Conservation (phyloP, 352 stramenopile genomes). For the Phytophthora cryptogea region DNA sequence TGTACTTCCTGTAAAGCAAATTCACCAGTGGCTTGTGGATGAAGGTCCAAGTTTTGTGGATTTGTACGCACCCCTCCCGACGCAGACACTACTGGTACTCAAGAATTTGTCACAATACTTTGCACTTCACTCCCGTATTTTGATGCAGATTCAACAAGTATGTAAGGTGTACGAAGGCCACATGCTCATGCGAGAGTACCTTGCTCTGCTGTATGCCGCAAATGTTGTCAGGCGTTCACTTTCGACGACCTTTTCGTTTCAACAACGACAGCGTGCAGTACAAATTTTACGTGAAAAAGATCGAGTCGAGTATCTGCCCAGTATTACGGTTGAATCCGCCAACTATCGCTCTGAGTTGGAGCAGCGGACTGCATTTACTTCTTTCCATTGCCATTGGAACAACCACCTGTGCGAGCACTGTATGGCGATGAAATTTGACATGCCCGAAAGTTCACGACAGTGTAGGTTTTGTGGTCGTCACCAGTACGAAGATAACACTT, state of each 20-base stretch:
- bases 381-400: slow-evolving; percentile 52
- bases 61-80: slow-evolving; percentile 35
- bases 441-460: not conserved
- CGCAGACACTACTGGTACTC: slow-evolving; percentile 38
- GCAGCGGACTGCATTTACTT: slow-evolving; percentile 31
- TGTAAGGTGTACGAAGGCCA: slow-evolving; percentile 37
- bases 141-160: slow-evolving; percentile 29
- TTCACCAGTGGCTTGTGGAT: slow-evolving; percentile 35
- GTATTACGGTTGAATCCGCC: not conserved
- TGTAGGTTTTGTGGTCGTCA: slow-evolving; percentile 43
- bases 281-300: slow-evolving; percentile 25
- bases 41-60: slow-evolving; percentile 30
- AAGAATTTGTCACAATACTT: slow-evolving; percentile 38
- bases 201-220: slow-evolving; percentile 36
- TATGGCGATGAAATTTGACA: slow-evolving; percentile 26
- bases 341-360: not conserved
- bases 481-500: slow-evolving; percentile 39
- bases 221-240: slow-evolving; percentile 31
- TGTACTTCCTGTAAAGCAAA: slow-evolving; percentile 27
- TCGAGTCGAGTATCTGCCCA: slow-evolving; percentile 18
- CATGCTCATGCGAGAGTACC: slow-evolving; percentile 42
- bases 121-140: slow-evolving; percentile 31
- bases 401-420: slow-evolving; percentile 53
- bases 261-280: slow-evolving; percentile 33
- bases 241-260: slow-evolving; percentile 33